Percentiles rank a stretch among this genome's conserved stretches.
phyloP scores from a whole-genome alignment of 129 eudicot genomes.

The Chrysanthemum seticuspe region DNA sequence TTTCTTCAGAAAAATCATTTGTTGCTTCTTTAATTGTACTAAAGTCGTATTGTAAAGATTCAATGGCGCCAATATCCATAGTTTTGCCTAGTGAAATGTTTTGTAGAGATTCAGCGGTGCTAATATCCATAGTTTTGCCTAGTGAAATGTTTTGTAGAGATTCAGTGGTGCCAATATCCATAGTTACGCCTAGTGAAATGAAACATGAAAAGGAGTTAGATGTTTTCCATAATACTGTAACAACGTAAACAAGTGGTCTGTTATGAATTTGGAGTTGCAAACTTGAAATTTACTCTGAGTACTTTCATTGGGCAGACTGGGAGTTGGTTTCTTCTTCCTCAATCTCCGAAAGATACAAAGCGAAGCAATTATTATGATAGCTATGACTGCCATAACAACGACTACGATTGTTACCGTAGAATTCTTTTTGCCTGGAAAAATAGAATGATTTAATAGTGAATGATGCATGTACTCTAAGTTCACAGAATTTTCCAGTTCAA shows the following conservation, averaged over 20 bases:
- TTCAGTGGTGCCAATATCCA: too few species aligned
- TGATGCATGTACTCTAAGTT: background rate
- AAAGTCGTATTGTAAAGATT: too few species aligned
- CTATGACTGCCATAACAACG: background rate
- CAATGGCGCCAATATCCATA: too few species aligned
- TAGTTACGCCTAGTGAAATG: background rate
- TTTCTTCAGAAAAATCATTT: too few species aligned
- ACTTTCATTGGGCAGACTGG: background rate
- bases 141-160: too few species aligned
- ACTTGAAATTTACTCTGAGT: background rate
- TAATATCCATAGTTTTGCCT: too few species aligned
- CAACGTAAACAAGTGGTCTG: background rate
- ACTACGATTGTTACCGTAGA: background rate
- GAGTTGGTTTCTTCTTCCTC: background rate
- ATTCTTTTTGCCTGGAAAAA: slow-evolving; percentile 1
- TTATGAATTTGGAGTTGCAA: background rate
- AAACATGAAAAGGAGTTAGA: background rate
- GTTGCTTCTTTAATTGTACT: too few species aligned
- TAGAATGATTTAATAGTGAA: background rate
- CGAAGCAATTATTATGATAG: background rate
- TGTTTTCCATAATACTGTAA: background rate
- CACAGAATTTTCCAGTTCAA: background rate
- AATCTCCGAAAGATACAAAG: background rate
- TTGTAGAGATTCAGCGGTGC: too few species aligned
- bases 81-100: too few species aligned